phyloP scores from a whole-genome alignment of 495 filamentous ascomycete species.

The Penicillium ochrochloron region DNA sequence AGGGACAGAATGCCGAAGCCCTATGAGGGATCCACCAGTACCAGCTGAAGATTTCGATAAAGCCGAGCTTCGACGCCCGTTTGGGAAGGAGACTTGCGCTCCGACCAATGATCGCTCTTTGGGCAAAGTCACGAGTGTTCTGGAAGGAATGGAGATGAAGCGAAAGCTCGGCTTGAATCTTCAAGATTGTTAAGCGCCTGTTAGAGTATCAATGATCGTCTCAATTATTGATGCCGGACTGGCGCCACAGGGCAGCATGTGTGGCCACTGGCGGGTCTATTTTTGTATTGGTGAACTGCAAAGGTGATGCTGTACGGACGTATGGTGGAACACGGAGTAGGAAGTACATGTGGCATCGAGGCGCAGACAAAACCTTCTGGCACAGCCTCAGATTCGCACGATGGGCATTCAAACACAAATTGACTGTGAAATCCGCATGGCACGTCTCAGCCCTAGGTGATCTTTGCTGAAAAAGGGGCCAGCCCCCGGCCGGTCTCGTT shows the following conservation, averaged over 20 bases:
- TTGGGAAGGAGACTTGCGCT: background rate
- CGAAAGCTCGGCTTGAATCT: background rate
- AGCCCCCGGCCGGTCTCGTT: slow-evolving; percentile 2
- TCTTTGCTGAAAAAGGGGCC: slow-evolving; percentile 22
- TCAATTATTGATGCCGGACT: slow-evolving; percentile 5
- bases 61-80: background rate
- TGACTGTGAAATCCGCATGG: background rate
- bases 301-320: background rate
- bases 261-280: background rate
- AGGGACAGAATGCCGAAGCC: background rate
- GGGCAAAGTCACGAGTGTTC: background rate
- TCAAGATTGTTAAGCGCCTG: background rate
- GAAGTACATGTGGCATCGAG: slow-evolving; percentile 12
- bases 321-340: background rate
- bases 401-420: background rate
- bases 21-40: background rate
- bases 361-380: slow-evolving; percentile 17
- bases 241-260: background rate
- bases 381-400: slow-evolving; percentile 27
- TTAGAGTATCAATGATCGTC: background rate
- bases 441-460: slow-evolving; percentile 27
- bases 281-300: background rate
- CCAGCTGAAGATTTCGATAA: background rate
- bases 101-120: background rate
- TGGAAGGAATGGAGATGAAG: background rate